These are phyloP conservation scores for Starmerella ratchasimensis DNA, from an alignment of 805 yeast species.

Conservation along the genomic window DNA sequence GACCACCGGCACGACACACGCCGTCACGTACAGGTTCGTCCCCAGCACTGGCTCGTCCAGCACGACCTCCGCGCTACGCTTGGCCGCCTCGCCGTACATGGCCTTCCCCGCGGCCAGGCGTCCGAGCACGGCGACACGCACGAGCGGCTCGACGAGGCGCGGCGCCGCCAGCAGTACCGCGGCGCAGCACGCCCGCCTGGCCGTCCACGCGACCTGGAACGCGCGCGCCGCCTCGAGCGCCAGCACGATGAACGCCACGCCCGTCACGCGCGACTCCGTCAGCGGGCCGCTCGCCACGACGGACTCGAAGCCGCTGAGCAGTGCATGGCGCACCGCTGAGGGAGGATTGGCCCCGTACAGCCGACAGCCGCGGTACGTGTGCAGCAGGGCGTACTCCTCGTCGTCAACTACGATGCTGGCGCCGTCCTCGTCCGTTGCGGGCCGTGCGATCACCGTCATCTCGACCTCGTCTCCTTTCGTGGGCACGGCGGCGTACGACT, in stretches of 20 bases:
- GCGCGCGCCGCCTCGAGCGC: slow-evolving; percentile 42
- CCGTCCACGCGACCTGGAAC: slow-evolving; percentile 66
- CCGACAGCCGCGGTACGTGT: neutral
- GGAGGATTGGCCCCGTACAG: neutral
- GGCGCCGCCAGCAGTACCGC: slow-evolving; percentile 71
- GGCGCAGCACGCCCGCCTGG: slow-evolving; percentile 70
- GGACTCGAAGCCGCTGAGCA: neutral
- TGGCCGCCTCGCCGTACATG: slow-evolving; percentile 37
- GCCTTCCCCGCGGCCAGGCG: slow-evolving; percentile 36
- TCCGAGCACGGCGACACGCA: slow-evolving; percentile 45
- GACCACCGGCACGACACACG: slow-evolving; percentile 67
- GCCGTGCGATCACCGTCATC: too few relatives aligned
- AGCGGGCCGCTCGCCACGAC: slow-evolving; percentile 69
- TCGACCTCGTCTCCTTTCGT: too few relatives aligned
- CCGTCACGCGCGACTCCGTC: slow-evolving; percentile 69
- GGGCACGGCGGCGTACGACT: slow-evolving; percentile 55
- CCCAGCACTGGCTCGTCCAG: slow-evolving; percentile 49
- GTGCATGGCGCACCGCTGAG: neutral
- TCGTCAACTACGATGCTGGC: neutral
- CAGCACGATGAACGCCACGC: slow-evolving; percentile 56
- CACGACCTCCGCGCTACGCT: slow-evolving; percentile 56
- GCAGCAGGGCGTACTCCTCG: neutral
- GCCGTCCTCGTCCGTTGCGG: too few relatives aligned
- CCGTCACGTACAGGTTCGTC: slow-evolving; percentile 48
- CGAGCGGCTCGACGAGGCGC: slow-evolving; percentile 67